These are phyloP conservation scores for Batkoa obscura DNA, from an alignment of 371 early-diverging fungal genomes.

Conservation along the genomic window DNA sequence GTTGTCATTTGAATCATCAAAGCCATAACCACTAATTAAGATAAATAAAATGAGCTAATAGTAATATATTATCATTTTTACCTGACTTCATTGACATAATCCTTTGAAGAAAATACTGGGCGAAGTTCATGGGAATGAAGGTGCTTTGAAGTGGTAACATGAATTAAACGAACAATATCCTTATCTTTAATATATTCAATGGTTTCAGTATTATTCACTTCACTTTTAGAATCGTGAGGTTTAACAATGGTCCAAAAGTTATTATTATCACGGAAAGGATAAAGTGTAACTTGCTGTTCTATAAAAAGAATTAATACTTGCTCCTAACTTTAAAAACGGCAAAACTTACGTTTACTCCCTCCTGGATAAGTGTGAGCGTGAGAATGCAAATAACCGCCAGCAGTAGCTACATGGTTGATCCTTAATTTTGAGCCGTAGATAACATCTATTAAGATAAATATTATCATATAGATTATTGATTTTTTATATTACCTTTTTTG, in stretches of 20 bases:
- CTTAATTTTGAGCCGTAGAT: conserved; percentile 44
- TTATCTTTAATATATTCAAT: conserved; percentile 22
- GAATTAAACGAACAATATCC: conserved; percentile 55
- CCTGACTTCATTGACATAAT: conserved; percentile 77
- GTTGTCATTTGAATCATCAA: conserved; percentile 35
- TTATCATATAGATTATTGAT: background rate
- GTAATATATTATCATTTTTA: conserved; percentile 9
- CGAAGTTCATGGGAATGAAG: conserved; percentile 79
- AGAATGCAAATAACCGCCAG: conserved; percentile 72
- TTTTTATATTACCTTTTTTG: background rate
- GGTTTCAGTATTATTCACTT: conserved; percentile 13
- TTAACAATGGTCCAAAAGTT: conserved; percentile 63
- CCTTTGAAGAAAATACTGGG: conserved; percentile 63
- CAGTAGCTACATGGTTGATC: conserved; percentile 47
- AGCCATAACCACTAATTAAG: background rate
- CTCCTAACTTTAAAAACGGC: no score
- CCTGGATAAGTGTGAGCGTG: conserved; percentile 58
- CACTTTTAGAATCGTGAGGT: conserved; percentile 4
- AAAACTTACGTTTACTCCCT: conserved; percentile 45
- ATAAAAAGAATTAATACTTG: background rate
- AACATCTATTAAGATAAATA: conserved; percentile 6
- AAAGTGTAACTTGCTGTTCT: conserved; percentile 87
- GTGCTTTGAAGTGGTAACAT: conserved; percentile 39
- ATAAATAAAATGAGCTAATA: background rate
- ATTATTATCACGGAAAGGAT: conserved; percentile 72